Conservation (phyloP, 768 basidiomycete species). For the Phlebiopsis flavidoalba region DNA sequence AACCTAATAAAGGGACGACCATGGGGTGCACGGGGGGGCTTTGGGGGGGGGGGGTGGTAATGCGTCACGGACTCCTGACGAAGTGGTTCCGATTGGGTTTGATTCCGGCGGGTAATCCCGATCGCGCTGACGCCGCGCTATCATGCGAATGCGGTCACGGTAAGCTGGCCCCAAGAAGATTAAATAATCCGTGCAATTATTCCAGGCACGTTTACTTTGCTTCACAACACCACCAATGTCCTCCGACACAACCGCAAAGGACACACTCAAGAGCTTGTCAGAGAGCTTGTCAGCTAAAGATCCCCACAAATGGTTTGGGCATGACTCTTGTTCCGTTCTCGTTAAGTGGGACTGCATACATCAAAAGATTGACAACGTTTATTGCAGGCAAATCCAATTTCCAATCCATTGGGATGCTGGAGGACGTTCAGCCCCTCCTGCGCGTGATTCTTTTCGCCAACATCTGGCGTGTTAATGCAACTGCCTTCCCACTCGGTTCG, state of each 20-base stretch:
- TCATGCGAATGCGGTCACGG: not conserved
- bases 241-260: not conserved
- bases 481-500: conserved; percentile 38
- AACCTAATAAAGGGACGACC: no score
- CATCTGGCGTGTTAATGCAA: conserved; percentile 36
- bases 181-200: not conserved
- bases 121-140: no score
- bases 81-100: no score
- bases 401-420: conserved; percentile 67
- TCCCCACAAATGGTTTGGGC: conserved; percentile 12
- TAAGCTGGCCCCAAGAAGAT: not conserved
- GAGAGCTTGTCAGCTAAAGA: conserved; percentile 7
- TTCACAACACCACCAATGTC: not conserved
- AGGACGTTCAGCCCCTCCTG: conserved; percentile 47
- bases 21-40: no score
- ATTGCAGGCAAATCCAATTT: conserved; percentile 35
- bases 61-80: no score
- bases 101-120: no score
- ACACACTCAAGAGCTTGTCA: not conserved
- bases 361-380: not conserved
- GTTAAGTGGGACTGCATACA: not conserved
- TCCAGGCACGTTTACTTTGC: not conserved
- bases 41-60: no score
- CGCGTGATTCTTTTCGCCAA: conserved; percentile 47
- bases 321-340: conserved; percentile 11